Base-by-base conservation (phyloP, 2,329 filamentous ascomycete species). In the Colletotrichum abscissum region DNA sequence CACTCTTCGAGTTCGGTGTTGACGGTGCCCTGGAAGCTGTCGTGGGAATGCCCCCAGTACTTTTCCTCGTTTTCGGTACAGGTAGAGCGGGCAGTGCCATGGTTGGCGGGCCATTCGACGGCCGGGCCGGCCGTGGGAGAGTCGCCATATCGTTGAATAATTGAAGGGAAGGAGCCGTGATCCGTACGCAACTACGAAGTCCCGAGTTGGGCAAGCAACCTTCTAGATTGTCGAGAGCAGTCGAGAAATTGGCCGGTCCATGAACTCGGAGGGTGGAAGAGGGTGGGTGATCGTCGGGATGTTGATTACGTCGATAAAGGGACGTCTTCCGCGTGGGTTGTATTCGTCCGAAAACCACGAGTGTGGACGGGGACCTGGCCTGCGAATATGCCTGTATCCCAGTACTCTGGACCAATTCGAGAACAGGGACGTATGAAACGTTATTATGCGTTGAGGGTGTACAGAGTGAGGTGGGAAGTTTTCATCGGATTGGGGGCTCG, bases 41-140 rank as follows among this genome's bases (percentile, higher is more conserved):
- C 42, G 79, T 86, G 76, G 84, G 83, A 62, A 86, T 83, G 72
- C 79, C 85, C 67, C 84, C 88, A 69, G 85, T 91, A 82, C 89
- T 92, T 81, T 92, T 94, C 75, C 94, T 89, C 52, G 92, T 91
- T 83, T 95, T 97, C 58, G 87, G 83, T 22, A 93, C 86, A 33
- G 95, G 94, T 60, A 97, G 85, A 56, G 93, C 92, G 56, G 95
- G 94, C 28, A 97, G 86, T 33, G 92, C 90, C 75, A 91, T 89
- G 35, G 90, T 91, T 19, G 94, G 93, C 62, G 94, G 93, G 72
- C 91, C 92, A 77, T 92, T 86, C 9, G 92, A 91, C 30, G 91
- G 89, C 81, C 92, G 89, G 22, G 92, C 88, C 30, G 91, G 88
- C 81, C 91, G 89, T 67, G 93, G 92, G 63, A 94, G 86, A 56